phyloP scores from a whole-genome alignment of 495 filamentous ascomycete genomes.

The Letharia columbiana region DNA sequence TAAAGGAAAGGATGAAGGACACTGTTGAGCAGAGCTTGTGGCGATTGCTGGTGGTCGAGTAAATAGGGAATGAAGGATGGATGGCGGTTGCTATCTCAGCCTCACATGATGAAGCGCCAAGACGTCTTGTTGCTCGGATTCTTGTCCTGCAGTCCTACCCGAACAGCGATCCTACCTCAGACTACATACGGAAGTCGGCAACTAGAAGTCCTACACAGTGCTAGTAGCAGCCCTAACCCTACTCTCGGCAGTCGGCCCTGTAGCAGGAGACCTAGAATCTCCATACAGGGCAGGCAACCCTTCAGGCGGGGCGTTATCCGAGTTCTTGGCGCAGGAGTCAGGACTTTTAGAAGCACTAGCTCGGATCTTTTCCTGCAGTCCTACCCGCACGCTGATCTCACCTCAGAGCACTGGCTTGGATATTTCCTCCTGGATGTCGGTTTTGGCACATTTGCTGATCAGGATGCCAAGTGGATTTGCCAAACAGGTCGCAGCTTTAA shows the following conservation, averaged over 20 bases:
- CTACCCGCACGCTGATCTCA: no score
- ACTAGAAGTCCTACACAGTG: no score
- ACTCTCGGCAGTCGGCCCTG: no score
- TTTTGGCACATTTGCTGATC: no score
- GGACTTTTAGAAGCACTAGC: no score
- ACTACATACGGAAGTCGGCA: not conserved
- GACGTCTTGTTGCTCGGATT: not conserved
- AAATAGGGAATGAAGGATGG: constrained; percentile 5
- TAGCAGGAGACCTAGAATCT: no score
- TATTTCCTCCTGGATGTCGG: not conserved
- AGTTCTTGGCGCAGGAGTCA: no score
- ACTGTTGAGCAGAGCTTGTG: not conserved
- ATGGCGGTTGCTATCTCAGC: constrained; percentile 12
- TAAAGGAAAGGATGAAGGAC: not conserved
- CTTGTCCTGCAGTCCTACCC: constrained; percentile 1
- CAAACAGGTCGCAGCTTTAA: not conserved
- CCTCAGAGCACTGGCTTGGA: not conserved
- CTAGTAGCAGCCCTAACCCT: no score
- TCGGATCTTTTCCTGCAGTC: no score
- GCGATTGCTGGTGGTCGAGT: not conserved
- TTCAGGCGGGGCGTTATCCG: no score
- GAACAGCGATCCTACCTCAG: not conserved
- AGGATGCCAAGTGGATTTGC: no score
- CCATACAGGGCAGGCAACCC: no score
- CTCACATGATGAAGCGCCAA: constrained; percentile 7